Percentiles rank a stretch among this genome's conserved stretches.
Conservation (phyloP, 1,284 basidiomycete genomes). For the Boletellus deceptivus region DNA sequence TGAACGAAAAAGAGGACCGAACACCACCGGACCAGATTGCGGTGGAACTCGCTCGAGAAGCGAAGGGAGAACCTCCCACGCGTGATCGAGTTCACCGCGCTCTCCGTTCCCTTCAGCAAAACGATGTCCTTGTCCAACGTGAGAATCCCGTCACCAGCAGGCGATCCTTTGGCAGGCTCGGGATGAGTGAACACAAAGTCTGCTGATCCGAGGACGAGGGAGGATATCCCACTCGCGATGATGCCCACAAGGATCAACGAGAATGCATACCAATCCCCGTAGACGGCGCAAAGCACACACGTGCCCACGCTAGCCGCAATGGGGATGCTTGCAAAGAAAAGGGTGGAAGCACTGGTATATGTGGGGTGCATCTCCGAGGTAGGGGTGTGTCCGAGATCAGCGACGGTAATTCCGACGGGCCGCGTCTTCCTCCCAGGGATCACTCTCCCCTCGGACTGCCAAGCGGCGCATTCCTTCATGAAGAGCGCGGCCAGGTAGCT, state of each 20-base stretch:
- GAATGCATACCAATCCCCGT: constrained; percentile 26
- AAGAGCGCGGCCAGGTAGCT: constrained; percentile 18
- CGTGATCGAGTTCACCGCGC: constrained; percentile 30
- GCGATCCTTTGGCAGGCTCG: constrained; percentile 21
- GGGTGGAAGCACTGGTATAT: neutral
- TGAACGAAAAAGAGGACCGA: constrained; percentile 25
- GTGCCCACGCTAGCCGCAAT: constrained; percentile 22
- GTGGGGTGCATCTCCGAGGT: constrained; percentile 6
- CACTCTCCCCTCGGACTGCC: constrained; percentile 5
- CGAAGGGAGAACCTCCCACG: constrained; percentile 26
- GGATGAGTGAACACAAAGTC: constrained; percentile 23
- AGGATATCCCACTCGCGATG: constrained; percentile 26
- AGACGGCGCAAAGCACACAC: constrained; percentile 13
- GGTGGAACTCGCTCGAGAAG: constrained; percentile 18
- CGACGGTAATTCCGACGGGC: constrained; percentile 19
- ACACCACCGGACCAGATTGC: constrained; percentile 21
- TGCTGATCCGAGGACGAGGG: constrained; percentile 27
- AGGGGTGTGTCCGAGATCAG: constrained; percentile 15
- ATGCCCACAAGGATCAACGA: constrained; percentile 31
- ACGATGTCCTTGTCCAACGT: constrained; percentile 16
- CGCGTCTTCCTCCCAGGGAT: constrained; percentile 6
- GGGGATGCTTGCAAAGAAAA: constrained; percentile 12
- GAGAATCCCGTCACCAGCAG: constrained; percentile 26
- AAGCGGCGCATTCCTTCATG: constrained; percentile 11
- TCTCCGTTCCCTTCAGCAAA: constrained; percentile 23